phyloP scores from a whole-genome alignment of 192 early-diverging fungal species.

The Coemansia sp. region DNA sequence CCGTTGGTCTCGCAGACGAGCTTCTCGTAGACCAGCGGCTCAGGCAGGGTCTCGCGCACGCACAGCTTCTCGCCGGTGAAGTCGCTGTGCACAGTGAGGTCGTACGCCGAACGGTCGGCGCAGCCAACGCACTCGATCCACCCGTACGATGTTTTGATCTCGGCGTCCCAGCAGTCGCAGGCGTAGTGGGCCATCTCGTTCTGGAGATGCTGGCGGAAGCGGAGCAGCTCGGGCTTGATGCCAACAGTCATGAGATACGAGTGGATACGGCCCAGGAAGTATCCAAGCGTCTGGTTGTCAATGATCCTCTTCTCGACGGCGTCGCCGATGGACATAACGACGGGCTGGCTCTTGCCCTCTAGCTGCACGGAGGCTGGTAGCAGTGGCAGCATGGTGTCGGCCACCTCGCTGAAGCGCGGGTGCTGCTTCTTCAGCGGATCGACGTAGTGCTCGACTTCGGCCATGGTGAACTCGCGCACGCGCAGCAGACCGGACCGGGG shows the following conservation, averaged over 20 bases:
- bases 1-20: slow-evolving; percentile 86
- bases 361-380: slow-evolving; percentile 78
- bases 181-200: slow-evolving; percentile 99
- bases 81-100: slow-evolving; percentile 87
- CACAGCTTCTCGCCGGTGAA: slow-evolving; percentile 90
- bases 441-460: slow-evolving; percentile 99
- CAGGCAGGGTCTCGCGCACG: slow-evolving; percentile 84
- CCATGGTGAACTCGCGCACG: slow-evolving; percentile 98
- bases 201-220: slow-evolving; percentile 98
- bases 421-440: slow-evolving; percentile 93
- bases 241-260: slow-evolving; percentile 88
- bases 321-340: slow-evolving; percentile 81
- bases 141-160: slow-evolving; percentile 91
- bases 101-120: slow-evolving; percentile 98
- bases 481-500: slow-evolving; percentile 92
- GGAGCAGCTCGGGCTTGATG: slow-evolving; percentile 78
- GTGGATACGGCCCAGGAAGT: slow-evolving; percentile 95
- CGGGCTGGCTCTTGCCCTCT: slow-evolving; percentile 68
- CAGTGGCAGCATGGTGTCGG: slow-evolving; percentile 72
- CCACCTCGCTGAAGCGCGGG: slow-evolving; percentile 84
- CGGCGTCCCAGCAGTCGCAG: slow-evolving; percentile 98
- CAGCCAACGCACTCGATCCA: slow-evolving; percentile 99
- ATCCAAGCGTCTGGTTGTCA: slow-evolving; percentile 98
- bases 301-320: slow-evolving; percentile 84
- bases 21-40: slow-evolving; percentile 76